phyloP scores from a whole-genome alignment of 2,329 filamentous ascomycete genomes.

The Pseudopyricularia javanii region DNA sequence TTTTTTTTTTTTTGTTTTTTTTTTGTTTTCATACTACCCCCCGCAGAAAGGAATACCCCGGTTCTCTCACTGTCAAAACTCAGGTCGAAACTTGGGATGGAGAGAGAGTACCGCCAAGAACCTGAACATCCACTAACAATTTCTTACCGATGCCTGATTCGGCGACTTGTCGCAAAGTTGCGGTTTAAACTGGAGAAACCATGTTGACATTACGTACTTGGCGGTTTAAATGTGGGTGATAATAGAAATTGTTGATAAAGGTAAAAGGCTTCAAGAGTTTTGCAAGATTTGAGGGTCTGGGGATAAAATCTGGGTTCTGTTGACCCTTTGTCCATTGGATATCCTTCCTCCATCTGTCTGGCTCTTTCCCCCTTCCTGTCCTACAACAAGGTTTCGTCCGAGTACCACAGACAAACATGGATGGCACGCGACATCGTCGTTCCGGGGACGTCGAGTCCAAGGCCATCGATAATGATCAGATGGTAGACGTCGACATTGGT shows the following conservation, averaged over 20 bases:
- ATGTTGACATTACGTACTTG: not conserved
- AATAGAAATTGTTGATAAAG: not conserved
- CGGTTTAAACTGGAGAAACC: not conserved
- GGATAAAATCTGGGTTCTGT: not conserved
- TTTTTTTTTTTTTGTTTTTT: too few species aligned
- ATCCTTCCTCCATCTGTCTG: not conserved
- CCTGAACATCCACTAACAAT: not conserved
- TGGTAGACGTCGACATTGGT: not conserved
- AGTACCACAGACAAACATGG: not conserved
- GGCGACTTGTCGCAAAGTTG: not conserved
- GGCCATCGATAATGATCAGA: not conserved
- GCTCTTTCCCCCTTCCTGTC: too few species aligned
- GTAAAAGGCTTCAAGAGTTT: not conserved
- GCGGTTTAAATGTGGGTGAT: not conserved
- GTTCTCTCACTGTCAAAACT: too few species aligned
- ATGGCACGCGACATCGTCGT: not conserved
- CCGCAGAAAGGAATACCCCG: too few species aligned
- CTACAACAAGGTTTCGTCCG: not conserved
- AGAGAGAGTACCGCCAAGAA: not conserved
- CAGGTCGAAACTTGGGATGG: not conserved
- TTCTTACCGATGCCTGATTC: not conserved
- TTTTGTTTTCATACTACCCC: too few species aligned
- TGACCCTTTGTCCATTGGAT: not conserved
- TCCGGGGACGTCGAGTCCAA: conserved; percentile 3
- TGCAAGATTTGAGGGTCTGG: not conserved